Base-by-base conservation (phyloP, 257 asterid genomes). In the Striga asiatica region DNA sequence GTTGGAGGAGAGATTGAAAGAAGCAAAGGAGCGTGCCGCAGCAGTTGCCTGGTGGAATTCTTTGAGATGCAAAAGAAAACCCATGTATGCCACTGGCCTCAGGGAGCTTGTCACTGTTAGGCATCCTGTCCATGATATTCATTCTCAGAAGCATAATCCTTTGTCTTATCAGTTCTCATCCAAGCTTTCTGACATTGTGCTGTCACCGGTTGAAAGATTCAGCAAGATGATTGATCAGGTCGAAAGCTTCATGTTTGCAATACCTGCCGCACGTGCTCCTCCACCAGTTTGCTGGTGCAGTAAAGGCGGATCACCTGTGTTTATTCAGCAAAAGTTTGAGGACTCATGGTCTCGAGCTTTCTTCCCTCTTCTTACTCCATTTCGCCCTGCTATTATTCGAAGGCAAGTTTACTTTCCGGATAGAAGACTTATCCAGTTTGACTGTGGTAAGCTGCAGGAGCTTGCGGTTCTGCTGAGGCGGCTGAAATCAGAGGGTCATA, bases 321-420 rank as follows among this genome's bases (percentile, higher is more conserved):
- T 84, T 74, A 66, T 81, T 55, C 66, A 71, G 50, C 82, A 83
- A 58, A 59, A 71, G 23, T 76, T 60, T 67, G 78, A 61, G 65
- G 86, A 79, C 62, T 70, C 67, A 61, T 92, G 86, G 67, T 69
- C 83, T 47, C 72, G 74, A 55, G 73, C 56, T 48, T 76, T 88
- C 50, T 81, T 81, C 42, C 88, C 95, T 8, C 81, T 79, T 60
- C 79, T 92, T 28, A 79, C 89, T 60, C 94, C 99, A 68, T 79
- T 82, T 67, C 89, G 99, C 52, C 84, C 95, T 66, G 99, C 97
- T 71, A 88, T 88, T 74, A 93, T 92, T 45, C 75, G 99, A 53
- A 81, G 94, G 70, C 99, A 92, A 79, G 95, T 92, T 67, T 92
- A 92, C 77, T 92, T 88, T 64, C 99, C 99, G 13, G 99, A 92